Evolutionary conservation across 2,329 filamentous ascomycete genomes (phyloP).

Genomic region (Trichoderma sp.): DNA sequence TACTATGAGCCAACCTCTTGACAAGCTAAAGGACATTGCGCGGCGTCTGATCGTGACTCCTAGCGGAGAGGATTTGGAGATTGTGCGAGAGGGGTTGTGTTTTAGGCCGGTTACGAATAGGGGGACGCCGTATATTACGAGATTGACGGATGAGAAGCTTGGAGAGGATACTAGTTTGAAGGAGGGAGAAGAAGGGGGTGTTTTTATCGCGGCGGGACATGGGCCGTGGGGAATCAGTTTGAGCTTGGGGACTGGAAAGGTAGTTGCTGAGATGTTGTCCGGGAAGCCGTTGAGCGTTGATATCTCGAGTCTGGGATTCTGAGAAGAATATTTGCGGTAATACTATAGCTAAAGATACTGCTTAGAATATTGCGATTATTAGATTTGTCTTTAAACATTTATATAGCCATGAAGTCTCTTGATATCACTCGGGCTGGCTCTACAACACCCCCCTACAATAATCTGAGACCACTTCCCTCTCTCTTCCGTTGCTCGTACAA

Average conservation of each 20-base stretch:
- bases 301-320: constrained; percentile 44
- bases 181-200: constrained; percentile 57
- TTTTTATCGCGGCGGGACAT: constrained; percentile 73
- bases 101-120: constrained; percentile 70
- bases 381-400: background rate
- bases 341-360: background rate
- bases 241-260: constrained; percentile 69
- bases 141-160: constrained; percentile 60
- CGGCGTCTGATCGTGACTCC: constrained; percentile 50
- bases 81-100: constrained; percentile 69
- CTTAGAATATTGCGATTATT: background rate
- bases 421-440: constrained; percentile 47
- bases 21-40: constrained; percentile 54
- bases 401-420: constrained; percentile 33
- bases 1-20: constrained; percentile 43
- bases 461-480: constrained; percentile 50
- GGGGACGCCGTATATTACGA: constrained; percentile 66
- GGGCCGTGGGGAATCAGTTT: constrained; percentile 75
- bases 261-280: constrained; percentile 71
- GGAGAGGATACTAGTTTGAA: constrained; percentile 52
- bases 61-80: constrained; percentile 55
- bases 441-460: constrained; percentile 59
- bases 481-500: constrained; percentile 44
- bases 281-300: constrained; percentile 62
- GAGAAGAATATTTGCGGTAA: background rate